Conservation (phyloP, 306 rosid genomes). For the Corylus heterophylla region DNA sequence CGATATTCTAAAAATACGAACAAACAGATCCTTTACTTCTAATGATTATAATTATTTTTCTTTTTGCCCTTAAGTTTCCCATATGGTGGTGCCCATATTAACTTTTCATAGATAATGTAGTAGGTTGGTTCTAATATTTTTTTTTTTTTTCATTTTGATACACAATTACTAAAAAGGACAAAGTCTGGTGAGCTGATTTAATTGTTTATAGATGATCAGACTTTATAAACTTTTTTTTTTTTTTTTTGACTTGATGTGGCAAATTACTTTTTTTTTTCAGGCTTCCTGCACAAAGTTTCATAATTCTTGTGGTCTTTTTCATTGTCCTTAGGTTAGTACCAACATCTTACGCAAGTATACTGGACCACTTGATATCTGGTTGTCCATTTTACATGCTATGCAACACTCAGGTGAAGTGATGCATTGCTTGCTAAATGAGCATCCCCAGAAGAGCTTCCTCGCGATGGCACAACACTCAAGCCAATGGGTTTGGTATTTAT, state of each 20-base stretch:
- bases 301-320: conserved; percentile 4
- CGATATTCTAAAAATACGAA: too few species aligned
- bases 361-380: conserved; percentile 87
- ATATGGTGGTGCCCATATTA: neutral
- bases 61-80: neutral
- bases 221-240: neutral
- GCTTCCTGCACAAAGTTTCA: neutral
- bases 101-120: neutral
- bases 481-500: conserved; percentile 87
- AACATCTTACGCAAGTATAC: conserved; percentile 79
- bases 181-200: neutral
- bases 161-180: neutral
- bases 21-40: neutral
- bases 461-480: conserved; percentile 93
- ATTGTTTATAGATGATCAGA: neutral
- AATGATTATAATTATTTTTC: neutral
- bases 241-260: neutral
- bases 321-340: conserved; percentile 62
- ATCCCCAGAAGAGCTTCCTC: conserved; percentile 53
- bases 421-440: conserved; percentile 69
- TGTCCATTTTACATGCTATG: conserved; percentile 51
- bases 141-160: neutral
- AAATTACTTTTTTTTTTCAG: conserved; percentile 3
- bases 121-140: neutral
- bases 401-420: conserved; percentile 40